Evolutionary conservation across 2,329 filamentous ascomycete genomes (phyloP).

Genomic region (Sclerotinia nivalis): DNA sequence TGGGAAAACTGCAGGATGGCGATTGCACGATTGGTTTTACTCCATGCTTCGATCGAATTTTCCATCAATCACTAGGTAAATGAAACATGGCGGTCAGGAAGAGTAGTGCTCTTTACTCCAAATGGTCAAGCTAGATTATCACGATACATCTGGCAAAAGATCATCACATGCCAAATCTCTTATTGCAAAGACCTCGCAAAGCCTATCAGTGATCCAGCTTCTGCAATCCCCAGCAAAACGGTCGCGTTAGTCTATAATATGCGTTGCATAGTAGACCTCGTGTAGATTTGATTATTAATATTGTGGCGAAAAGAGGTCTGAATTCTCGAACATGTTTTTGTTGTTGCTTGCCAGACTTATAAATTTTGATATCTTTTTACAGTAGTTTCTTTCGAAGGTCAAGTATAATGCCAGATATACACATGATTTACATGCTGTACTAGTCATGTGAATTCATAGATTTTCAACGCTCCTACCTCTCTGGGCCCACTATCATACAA

Average conservation of each 20-base stretch:
- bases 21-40: not conserved
- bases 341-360: not conserved
- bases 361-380: not conserved
- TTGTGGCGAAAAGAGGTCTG: not conserved
- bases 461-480: too few species aligned
- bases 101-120: slow-evolving; percentile 8
- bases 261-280: not conserved
- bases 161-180: not conserved
- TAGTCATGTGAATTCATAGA: not conserved
- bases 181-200: not conserved
- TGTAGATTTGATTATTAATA: too few species aligned
- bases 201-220: not conserved
- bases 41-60: not conserved
- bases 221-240: too few species aligned
- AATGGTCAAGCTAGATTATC: not conserved
- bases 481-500: not conserved
- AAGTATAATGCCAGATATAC: not conserved
- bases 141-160: not conserved
- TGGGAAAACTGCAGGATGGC: not conserved
- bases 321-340: not conserved
- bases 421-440: not conserved
- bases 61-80: not conserved
- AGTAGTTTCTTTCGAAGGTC: not conserved
- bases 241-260: not conserved
- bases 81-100: not conserved